phyloP scores from a whole-genome alignment of 2,329 filamentous ascomycete species.

The Albifimbria verrucaria region DNA sequence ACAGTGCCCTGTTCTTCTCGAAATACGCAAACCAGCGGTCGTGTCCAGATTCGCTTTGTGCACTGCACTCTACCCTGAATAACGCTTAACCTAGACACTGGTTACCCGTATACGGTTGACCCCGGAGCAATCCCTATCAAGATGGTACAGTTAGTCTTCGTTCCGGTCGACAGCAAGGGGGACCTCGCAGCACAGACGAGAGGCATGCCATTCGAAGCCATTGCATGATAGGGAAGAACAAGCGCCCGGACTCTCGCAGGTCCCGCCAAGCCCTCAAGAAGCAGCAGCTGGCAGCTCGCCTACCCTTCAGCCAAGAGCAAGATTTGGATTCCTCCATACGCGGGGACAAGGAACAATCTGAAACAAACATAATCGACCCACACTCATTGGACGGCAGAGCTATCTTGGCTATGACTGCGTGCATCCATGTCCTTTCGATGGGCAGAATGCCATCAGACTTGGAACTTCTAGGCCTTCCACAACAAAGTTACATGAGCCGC shows the following conservation, averaged over 20 bases:
- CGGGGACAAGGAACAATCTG: neutral
- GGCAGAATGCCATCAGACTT: neutral
- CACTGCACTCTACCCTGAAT: neutral
- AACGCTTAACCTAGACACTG: neutral
- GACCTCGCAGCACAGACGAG: neutral
- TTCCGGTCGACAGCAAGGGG: neutral
- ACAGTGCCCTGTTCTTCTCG: neutral
- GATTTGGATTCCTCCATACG: neutral
- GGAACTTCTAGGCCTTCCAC: neutral
- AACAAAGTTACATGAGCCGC: neutral
- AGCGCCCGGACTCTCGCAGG: neutral
- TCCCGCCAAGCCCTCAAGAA: neutral
- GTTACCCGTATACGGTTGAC: neutral
- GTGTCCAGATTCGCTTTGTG: too few relatives aligned
- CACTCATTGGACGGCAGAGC: neutral
- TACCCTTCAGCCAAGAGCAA: neutral
- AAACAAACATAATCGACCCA: neutral
- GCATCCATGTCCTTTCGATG: neutral
- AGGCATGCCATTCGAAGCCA: constrained; percentile 7
- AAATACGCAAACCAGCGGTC: too few relatives aligned
- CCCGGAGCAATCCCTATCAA: neutral
- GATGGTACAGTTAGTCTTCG: neutral
- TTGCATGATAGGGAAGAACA: constrained; percentile 9
- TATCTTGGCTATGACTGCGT: constrained; percentile 1
- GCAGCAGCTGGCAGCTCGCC: neutral